A percentile compares a stretch with the other conserved stretches of the same genome.
Conservation (phyloP, 2,329 filamentous ascomycete genomes). For the Aspergillus ruber region DNA sequence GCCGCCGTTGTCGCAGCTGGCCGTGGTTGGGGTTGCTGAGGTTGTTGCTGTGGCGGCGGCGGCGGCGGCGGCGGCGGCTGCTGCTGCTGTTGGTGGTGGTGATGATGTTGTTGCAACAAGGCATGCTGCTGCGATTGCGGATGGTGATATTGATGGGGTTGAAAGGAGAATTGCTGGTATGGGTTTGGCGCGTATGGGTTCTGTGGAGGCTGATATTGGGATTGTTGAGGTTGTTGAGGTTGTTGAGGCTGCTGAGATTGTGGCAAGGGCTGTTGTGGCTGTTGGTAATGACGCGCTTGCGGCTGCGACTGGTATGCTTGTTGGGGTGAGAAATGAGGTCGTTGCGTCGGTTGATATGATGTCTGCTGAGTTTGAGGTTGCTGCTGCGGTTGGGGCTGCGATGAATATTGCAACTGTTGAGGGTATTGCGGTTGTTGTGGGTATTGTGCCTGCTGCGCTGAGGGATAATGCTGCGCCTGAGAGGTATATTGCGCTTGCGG, state of each 20-base stretch:
- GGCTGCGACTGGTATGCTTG: constrained; percentile 9
- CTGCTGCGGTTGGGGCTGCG: constrained; percentile 4
- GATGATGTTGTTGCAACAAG: constrained; percentile 1
- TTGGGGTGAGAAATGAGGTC: constrained; percentile 4
- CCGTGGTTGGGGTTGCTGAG: constrained; percentile 1
- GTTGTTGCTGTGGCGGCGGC: neutral
- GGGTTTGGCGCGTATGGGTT: constrained; percentile 8
- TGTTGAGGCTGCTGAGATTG: constrained; percentile 7
- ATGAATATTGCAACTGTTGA: constrained; percentile 5
- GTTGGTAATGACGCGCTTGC: constrained; percentile 5
- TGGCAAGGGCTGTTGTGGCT: constrained; percentile 7
- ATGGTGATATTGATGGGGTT: constrained; percentile 14
- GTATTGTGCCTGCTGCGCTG: constrained; percentile 10
- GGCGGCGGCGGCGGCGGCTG: neutral
- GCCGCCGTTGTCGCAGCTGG: neutral
- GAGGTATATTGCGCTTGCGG: constrained; percentile 12
- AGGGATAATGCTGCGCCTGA: constrained; percentile 12
- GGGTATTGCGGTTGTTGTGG: constrained; percentile 12
- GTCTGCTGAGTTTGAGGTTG: neutral
- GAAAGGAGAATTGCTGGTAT: constrained; percentile 13
- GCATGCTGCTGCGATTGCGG: constrained; percentile 10
- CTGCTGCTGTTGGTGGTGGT: constrained; percentile 1
- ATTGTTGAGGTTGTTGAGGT: constrained; percentile 6
- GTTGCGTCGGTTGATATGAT: constrained; percentile 3
- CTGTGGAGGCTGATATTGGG: constrained; percentile 12